phyloP scores from a whole-genome alignment of 345 rosid genomes.

The Angophora floribunda region DNA sequence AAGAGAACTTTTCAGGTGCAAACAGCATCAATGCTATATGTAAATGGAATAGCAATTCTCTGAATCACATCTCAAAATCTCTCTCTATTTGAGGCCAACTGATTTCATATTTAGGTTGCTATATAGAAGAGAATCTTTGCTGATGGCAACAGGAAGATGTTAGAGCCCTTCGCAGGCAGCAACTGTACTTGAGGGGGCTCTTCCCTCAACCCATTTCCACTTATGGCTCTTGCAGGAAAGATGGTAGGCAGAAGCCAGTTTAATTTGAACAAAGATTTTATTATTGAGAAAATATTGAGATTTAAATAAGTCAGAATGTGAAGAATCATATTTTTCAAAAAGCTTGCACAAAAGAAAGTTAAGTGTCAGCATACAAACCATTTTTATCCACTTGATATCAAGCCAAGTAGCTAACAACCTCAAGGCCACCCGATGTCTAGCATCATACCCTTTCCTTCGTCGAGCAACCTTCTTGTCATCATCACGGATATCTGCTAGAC shows the following conservation, averaged over 20 bases:
- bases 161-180: too few species aligned
- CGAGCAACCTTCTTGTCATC: slow-evolving; percentile 37
- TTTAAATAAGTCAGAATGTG: neutral
- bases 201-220: neutral
- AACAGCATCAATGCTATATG: neutral
- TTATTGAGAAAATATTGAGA: neutral
- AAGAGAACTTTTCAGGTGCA: neutral
- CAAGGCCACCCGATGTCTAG: slow-evolving; percentile 84
- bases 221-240: neutral
- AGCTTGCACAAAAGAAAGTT: neutral
- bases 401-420: slow-evolving; percentile 85
- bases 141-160: neutral
- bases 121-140: neutral
- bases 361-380: slow-evolving; percentile 39
- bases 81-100: neutral
- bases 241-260: neutral
- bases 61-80: neutral
- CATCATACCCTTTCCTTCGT: slow-evolving; percentile 84
- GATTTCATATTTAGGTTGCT: neutral
- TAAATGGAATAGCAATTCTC: neutral
- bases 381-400: slow-evolving; percentile 69
- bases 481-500: slow-evolving; percentile 61
- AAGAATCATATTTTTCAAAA: neutral
- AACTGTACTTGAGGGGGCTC: neutral
- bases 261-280: neutral